Percentiles rank a stretch among this genome's conserved stretches.
Conservation (phyloP, 768 basidiomycete species). For the Dentipellis fragilis region DNA sequence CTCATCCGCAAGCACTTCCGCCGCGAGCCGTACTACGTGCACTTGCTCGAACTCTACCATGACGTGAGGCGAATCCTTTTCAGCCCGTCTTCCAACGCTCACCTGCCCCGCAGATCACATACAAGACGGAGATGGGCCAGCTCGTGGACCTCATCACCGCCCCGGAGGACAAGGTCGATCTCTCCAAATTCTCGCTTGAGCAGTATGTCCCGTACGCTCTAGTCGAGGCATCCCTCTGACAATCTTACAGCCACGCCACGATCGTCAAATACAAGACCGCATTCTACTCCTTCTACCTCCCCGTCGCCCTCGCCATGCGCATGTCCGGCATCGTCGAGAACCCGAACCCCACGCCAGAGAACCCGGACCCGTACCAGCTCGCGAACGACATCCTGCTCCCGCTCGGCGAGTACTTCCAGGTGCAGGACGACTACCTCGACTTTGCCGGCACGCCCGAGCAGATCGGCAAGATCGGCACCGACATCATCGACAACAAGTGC, state of each 20-base stretch:
- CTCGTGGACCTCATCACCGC: conserved; percentile 94
- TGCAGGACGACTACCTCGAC: conserved; percentile 97
- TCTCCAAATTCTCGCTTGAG: conserved; percentile 78
- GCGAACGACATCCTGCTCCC: conserved; percentile 80
- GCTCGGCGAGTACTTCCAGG: conserved; percentile 96
- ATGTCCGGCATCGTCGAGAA: conserved; percentile 53
- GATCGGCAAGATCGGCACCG: conserved; percentile 95
- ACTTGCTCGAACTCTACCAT: conserved; percentile 86
- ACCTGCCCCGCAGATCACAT: conserved; percentile 35
- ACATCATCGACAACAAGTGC: conserved; percentile 98
- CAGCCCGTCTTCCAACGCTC: not conserved
- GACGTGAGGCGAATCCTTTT: conserved; percentile 42
- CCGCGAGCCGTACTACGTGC: conserved; percentile 69
- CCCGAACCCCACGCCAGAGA: conserved; percentile 32
- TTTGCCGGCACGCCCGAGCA: conserved; percentile 83
- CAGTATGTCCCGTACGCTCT: conserved; percentile 36
- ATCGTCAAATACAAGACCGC: conserved; percentile 98
- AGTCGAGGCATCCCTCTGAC: not conserved
- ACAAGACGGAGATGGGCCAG: conserved; percentile 94
- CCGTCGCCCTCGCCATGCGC: conserved; percentile 90
- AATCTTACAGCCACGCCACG: conserved; percentile 56
- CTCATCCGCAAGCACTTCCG: conserved; percentile 86
- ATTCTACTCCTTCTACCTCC: conserved; percentile 97
- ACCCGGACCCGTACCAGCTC: conserved; percentile 52
- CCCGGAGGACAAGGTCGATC: conserved; percentile 81